These are phyloP conservation scores for Pueraria montana DNA, from an alignment of 306 rosid genomes.

Conservation along the genomic window DNA sequence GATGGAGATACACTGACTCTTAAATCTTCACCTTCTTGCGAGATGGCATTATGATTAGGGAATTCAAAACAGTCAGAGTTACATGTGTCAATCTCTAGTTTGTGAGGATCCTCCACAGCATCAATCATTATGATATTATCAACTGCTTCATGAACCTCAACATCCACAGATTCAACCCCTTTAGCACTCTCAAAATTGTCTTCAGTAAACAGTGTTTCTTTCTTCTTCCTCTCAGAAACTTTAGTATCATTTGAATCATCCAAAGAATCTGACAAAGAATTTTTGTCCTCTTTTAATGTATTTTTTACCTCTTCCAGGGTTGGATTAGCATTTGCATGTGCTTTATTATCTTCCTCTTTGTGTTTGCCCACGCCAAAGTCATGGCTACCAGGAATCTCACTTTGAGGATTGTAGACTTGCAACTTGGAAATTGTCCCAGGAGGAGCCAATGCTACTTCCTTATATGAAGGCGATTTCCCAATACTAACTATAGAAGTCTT, in stretches of 20 bases:
- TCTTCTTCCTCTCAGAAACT: conserved; percentile 57
- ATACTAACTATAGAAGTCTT: conserved; percentile 68
- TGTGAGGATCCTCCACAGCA: conserved; percentile 46
- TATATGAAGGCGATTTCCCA: conserved; percentile 91
- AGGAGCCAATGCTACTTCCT: conserved; percentile 93
- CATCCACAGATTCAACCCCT: conserved; percentile 50
- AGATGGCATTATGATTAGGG: conserved; percentile 46
- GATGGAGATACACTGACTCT: conserved; percentile 50
- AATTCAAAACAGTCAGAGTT: conserved; percentile 57
- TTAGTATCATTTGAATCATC: conserved; percentile 52
- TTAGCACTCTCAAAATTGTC: conserved; percentile 54
- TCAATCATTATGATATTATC: conserved; percentile 53
- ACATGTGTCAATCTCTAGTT: conserved; percentile 53
- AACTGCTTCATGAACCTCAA: conserved; percentile 56
- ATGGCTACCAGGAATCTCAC: conserved; percentile 48
- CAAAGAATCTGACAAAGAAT: conserved; percentile 45
- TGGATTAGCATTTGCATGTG: conserved; percentile 51
- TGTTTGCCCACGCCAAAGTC: conserved; percentile 52
- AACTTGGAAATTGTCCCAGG: conserved; percentile 81
- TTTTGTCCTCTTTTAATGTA: conserved; percentile 49
- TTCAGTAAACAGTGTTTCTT: conserved; percentile 48
- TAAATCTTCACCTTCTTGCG: conserved; percentile 63
- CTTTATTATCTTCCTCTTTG: conserved; percentile 58
- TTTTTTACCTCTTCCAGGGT: conserved; percentile 44
- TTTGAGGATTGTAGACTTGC: conserved; percentile 66